phyloP scores from a whole-genome alignment of 306 rosid species.

The Cicer pinnatifidum region DNA sequence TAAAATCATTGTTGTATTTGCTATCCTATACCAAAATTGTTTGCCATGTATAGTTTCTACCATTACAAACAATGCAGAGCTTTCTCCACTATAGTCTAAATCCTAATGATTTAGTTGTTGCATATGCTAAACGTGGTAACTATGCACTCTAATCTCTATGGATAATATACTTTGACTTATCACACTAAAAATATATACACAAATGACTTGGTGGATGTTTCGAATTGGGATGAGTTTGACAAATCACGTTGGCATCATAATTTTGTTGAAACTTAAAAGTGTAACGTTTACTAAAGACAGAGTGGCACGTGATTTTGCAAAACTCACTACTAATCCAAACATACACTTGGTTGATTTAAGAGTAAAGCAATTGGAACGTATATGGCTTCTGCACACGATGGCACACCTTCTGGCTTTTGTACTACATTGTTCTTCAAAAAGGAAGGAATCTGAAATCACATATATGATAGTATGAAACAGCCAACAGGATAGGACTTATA shows the following conservation, averaged over 20 bases:
- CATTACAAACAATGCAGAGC: not conserved
- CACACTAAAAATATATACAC: slow-evolving; percentile 9
- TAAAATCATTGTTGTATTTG: not conserved
- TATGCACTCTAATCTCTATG: slow-evolving; percentile 15
- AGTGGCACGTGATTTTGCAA: no score
- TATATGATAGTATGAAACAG: not conserved
- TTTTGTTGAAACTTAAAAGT: no score
- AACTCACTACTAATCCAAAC: no score
- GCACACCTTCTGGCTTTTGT: slow-evolving; percentile 12
- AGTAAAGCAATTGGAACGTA: no score
- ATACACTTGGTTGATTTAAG: no score
- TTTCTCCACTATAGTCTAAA: not conserved
- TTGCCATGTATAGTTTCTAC: not conserved
- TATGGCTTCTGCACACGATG: slow-evolving; percentile 14
- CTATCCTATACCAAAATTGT: slow-evolving; percentile 6
- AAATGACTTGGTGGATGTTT: not conserved
- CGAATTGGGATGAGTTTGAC: no score
- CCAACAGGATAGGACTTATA: not conserved
- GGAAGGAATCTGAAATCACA: slow-evolving; percentile 43
- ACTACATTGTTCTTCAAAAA: slow-evolving; percentile 41
- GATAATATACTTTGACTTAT: not conserved
- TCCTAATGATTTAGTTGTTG: not conserved
- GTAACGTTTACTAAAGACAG: no score
- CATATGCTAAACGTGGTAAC: slow-evolving; percentile 16
- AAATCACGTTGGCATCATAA: no score